A percentile compares a stretch with the other conserved stretches of the same genome.
Evolutionary conservation across 768 basidiomycete genomes (phyloP).

Genomic region (Boletus speciosus): DNA sequence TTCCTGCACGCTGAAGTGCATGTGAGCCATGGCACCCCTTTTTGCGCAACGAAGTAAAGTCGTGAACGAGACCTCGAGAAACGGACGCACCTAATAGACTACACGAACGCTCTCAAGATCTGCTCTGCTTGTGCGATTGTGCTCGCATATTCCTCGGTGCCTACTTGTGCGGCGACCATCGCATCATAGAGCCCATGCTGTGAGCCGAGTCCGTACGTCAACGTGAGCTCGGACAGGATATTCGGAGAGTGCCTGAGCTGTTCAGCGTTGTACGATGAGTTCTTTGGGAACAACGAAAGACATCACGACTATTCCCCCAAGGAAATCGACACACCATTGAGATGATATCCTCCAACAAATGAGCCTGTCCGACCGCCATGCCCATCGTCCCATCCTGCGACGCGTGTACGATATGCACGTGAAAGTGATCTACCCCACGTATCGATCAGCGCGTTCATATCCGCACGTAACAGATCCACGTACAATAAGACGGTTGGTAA

Average conservation of each 20-base stretch:
- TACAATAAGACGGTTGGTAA: conserved; percentile 96
- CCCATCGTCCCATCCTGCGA: conserved; percentile 57
- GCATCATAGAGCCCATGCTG: conserved; percentile 66
- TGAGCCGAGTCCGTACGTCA: conserved; percentile 81
- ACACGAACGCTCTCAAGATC: background rate
- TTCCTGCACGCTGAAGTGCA: background rate
- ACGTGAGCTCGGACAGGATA: conserved; percentile 66
- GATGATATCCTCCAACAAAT: conserved; percentile 90
- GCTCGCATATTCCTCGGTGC: background rate
- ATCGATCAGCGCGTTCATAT: background rate
- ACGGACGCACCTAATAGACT: background rate
- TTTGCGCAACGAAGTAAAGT: background rate
- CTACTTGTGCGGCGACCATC: conserved; percentile 39
- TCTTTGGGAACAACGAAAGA: background rate
- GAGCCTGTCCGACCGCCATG: conserved; percentile 86
- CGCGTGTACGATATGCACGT: conserved; percentile 86
- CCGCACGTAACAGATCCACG: conserved; percentile 20
- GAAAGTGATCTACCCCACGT: conserved; percentile 72
- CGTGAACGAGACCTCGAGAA: background rate
- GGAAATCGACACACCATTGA: conserved; percentile 53
- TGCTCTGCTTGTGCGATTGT: background rate
- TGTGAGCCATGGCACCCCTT: background rate
- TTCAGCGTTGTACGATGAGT: conserved; percentile 18
- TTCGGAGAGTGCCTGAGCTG: conserved; percentile 61
- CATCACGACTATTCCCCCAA: too few species aligned